Evolutionary conservation across 2,329 filamentous ascomycete species (phyloP), one percentile per base, ranked within the genome.

Genomic region (Bisporella sp.): DNA sequence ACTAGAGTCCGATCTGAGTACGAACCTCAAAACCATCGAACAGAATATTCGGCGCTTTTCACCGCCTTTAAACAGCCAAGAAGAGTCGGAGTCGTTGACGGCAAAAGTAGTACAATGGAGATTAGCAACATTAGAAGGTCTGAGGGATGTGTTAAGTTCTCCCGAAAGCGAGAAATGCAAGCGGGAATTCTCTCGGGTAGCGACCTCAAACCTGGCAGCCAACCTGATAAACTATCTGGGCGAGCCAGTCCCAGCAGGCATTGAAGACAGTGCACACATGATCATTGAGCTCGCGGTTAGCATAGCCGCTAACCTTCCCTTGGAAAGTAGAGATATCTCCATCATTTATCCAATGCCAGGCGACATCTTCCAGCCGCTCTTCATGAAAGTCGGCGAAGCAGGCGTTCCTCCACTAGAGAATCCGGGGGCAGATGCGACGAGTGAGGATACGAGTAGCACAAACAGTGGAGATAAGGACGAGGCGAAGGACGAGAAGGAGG

Each of bases 61-160:
- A 45, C 84, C 87, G 53, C 80, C 82, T 11, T 74, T 87, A 57
- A 83, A 78, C 60, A 91, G 85, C 50, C 82, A 87, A 49, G 92
- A 96, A 64, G 92, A 97, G 65, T 88, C 86, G 59, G 90, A 97
- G 48, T 90, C 91, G 1, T 77, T 95, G 50, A 87, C 87, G 28
- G 81, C 84, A 43, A 95, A 95, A 69, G 82, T 97, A 42, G 84
- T 95, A 53, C 89, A 86, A 64, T 99, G 93, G 93, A 83, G 93
- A 53, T 82, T 97, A 70, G 84, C 92, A 4, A 99, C 93, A 3
- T 74, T 97, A 12, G 93, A 99, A 63, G 93, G 92, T n/a, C 75
- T 99, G 13, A 78, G 84, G 56, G 82, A 86, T 47, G 68, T 79
- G 35, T 75, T 97, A 13, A 76, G 78, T 50, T 81, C 84, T 4